Evolutionary conservation across 1,284 basidiomycete species (phyloP), one percentile per base, ranked within the genome.

Genomic region (Phellopilus nigrolimitatus): DNA sequence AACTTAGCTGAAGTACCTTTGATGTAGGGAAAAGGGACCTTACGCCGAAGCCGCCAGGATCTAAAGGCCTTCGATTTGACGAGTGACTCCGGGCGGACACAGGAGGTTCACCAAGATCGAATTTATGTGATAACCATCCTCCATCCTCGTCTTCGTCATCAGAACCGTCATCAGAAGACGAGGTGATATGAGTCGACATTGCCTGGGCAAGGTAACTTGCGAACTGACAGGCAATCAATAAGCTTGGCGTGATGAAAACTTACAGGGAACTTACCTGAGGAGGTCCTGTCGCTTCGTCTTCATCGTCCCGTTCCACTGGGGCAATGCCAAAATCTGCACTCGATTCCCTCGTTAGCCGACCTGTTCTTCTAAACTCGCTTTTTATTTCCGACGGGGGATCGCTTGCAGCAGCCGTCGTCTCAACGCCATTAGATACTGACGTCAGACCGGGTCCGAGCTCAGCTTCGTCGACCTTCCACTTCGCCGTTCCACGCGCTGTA

Each of bases 71-170:
- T 53, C 80, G 72, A 47, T 76, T 74, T 9, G 63, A 64, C 50
- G 66, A 63, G 40, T 71, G 71, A 57, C 71, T 73, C 47, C 77
- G 69, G 48, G 76, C 69, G 33, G 79, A 66, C n/a, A 78, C 68
- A 4, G 82, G 77, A 7, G 79, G 74, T 34, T 76, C 72, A 22
- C 74, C 72, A 4, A 88, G 66, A 31, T 79, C 77, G 57, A 89
- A 89, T 25, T 75, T 79, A 38, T 87, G 81, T 1, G 85, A 74
- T 24, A 91, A 66, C 88, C 89, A 91, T 0, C 85, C 86, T 4
- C 78, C 76, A 12, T 82, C 81, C 1, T 82, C 79, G 3, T 84
- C 84, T 8, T 88, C 85, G 19, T 79, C 77, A 22, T 87, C 84
- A 4, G 69, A 66, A 38, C 70, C 70, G n/a, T 68, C 71, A 46